A percentile compares a stretch with the other conserved stretches of the same genome.
Conservation (phyloP, 176 grass and related monocot species). For the Cocos nucifera region DNA sequence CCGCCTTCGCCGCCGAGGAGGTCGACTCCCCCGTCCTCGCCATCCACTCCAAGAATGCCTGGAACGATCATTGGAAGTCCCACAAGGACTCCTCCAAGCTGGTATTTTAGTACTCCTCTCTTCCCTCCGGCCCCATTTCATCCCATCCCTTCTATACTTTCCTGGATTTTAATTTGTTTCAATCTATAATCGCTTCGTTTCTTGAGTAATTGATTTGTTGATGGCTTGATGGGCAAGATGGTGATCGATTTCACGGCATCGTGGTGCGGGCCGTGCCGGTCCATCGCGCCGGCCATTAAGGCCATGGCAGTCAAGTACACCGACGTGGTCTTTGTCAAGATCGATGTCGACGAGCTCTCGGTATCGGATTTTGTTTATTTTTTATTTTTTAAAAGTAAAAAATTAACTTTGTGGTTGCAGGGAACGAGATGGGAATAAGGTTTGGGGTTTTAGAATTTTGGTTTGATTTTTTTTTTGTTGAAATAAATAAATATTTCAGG, state of each 20-base stretch:
- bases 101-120: constrained; percentile 20
- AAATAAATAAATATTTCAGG: constrained; percentile 17
- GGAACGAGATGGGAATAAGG: not conserved
- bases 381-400: too few relatives aligned
- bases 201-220: too few relatives aligned
- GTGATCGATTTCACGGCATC: constrained; percentile 79
- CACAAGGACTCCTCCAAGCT: constrained; percentile 43
- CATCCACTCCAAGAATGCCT: constrained; percentile 55
- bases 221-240: constrained; percentile 19
- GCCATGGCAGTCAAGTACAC: constrained; percentile 39
- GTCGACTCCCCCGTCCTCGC: constrained; percentile 47
- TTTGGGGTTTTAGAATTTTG: too few relatives aligned
- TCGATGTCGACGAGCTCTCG: constrained; percentile 70
- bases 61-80: constrained; percentile 37
- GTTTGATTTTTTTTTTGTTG: too few relatives aligned
- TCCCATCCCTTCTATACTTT: too few relatives aligned
- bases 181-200: not conserved
- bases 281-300: constrained; percentile 70
- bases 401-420: too few relatives aligned
- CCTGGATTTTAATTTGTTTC: not conserved
- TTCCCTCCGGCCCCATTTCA: too few relatives aligned
- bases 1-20: not conserved
- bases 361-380: constrained; percentile 12
- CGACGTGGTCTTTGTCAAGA: constrained; percentile 51
- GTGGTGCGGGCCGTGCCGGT: constrained; percentile 83